Evolutionary conservation across 148 eudicot species (phyloP), one percentile per base, ranked within the genome.

Genomic region (Fagopyrum homotropicum): DNA sequence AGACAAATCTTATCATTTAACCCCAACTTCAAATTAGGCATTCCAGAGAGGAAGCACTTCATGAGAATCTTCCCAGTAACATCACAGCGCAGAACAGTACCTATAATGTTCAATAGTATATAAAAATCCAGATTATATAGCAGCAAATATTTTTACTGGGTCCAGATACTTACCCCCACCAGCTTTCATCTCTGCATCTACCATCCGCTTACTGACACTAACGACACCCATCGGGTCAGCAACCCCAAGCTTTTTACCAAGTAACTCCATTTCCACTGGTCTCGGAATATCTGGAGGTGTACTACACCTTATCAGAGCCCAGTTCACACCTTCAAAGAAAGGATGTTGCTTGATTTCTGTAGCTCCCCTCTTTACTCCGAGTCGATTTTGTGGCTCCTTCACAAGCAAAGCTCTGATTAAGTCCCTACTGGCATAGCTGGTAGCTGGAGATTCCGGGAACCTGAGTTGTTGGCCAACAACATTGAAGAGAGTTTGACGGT

Each of bases 301-400:
- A 75, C 93, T 86, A 80, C 97, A 89, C 35, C 93, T 79, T 61
- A 91, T 89, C 69, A 91, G 84, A 76, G 97, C 97, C 97, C 97
- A 91, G 72, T 91, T 89, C 19, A 91, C 89, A 14, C 97, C 97
- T 83, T 91, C 93, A 52, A 91, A 91, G 75, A 91, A 91, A 0
- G 97, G 91, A n/a, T 91, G 97, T 74, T 91, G 97, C 80, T 91
- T 91, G 73, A 91, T 91, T 80, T 91, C 97, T 0, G 93, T 87
- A 26, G 97, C 97, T 35, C 97, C 97, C 50, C 93, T 87, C 78
- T 85, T 89, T 57, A 86, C 89, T 56, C 93, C 97, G 12, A 91
- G 85, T 69, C 97, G 82, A 73, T 85, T 82, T 51, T 89, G 93
- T 70, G 97, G 97, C 72, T 91, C 97, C 78, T 91, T 91, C 16